Base-by-base conservation (phyloP, 345 rosid species). In the Acer saccharum region DNA sequence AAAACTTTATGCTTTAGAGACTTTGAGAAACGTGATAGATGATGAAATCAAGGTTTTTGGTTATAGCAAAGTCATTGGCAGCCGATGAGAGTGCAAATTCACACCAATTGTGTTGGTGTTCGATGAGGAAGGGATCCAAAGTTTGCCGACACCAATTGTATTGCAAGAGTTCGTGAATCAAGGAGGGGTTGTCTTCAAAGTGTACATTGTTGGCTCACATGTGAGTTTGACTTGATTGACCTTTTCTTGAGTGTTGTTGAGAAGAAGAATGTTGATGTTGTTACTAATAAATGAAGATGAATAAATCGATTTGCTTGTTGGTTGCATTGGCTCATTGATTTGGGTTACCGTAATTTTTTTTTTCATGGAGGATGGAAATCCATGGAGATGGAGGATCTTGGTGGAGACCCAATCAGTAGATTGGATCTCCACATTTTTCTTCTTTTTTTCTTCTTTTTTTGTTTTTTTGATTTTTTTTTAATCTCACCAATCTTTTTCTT, bases 121-220 rank as follows among this genome's bases (percentile, higher is more conserved):
- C 77, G 88, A 88, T n/a, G 81, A 78, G n/a, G 87, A 82, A 48
- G 91, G 91, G 44, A 79, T 91, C 41, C 68, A 83, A 73, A 78
- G 77, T 17, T 8, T 87, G 17, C 79, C 68, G n/a, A 46, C 85
- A 13, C 90, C 91, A 29, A 71, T 89, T 77, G 89, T 91, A 46
- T 48, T 91, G 78, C 93, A 91, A 79, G 91, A 89, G 72, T 91
- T 91, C 72, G 88, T 91, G 83, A 91, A 91, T 52, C 93, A 91
- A 32, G 90, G 91, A 6, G 92, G 90, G 29, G 92, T 87, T 43
- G 67, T 91, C 20, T 88, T 89, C 55, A 91, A 89, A 80, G 92
- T 87, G 44, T 89, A 89, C 69, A 90, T 89, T 9, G 90, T 83
- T 12, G 95, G 92, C 0, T 83, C 83, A 16, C 61, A 80, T n/a